Conservation (phyloP, 1,139 yeast species). For the Suzukiozyma palmioleophila region DNA sequence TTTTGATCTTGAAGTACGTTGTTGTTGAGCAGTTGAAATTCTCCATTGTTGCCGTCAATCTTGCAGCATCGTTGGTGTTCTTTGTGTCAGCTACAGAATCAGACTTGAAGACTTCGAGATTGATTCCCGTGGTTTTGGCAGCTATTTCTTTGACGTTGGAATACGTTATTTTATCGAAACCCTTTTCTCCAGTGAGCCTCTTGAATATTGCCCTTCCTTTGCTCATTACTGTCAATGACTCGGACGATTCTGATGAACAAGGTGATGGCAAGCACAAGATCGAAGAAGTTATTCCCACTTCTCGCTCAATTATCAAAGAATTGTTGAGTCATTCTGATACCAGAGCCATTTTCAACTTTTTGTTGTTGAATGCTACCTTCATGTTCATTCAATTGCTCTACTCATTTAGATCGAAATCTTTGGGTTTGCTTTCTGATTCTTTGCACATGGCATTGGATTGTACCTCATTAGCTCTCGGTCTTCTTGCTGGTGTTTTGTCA, state of each 20-base stretch:
- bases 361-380: slow-evolving; percentile 80
- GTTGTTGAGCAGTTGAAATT: slow-evolving; percentile 10
- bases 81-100: slow-evolving; percentile 23
- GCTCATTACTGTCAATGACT: slow-evolving; percentile 8
- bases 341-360: slow-evolving; percentile 80
- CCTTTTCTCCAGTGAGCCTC: slow-evolving; percentile 3
- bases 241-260: not conserved
- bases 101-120: slow-evolving; percentile 14
- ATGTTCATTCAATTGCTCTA: slow-evolving; percentile 92
- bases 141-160: slow-evolving; percentile 17
- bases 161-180: slow-evolving; percentile 16
- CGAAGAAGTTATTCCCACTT: not conserved
- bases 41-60: slow-evolving; percentile 21
- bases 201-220: slow-evolving; percentile 6
- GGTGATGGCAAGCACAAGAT: not conserved
- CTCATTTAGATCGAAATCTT: slow-evolving; percentile 86
- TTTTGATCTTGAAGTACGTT: slow-evolving; percentile 4
- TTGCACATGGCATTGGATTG: slow-evolving; percentile 96
- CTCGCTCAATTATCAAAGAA: slow-evolving; percentile 25
- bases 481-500: slow-evolving; percentile 71
- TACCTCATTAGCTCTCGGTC: slow-evolving; percentile 81
- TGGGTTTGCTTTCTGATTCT: slow-evolving; percentile 89
- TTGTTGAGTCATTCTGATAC: slow-evolving; percentile 68
- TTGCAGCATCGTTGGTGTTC: slow-evolving; percentile 20
- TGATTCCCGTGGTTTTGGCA: slow-evolving; percentile 17